Conservation (phyloP, 805 yeast species). For the Monosporozyma servazzii region DNA sequence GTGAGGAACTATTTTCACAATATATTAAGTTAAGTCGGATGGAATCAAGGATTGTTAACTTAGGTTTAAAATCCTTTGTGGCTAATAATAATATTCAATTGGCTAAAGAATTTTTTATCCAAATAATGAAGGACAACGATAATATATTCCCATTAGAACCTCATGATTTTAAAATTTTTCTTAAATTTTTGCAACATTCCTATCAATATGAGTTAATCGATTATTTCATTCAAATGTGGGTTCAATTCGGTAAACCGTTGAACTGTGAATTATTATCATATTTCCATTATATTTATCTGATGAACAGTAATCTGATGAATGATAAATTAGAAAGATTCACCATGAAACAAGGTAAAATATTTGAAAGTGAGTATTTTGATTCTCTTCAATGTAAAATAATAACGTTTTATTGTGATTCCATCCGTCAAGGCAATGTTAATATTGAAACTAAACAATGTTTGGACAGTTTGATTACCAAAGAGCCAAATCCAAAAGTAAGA, state of each 20-base stretch:
- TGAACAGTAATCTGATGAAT: conserved; percentile 7
- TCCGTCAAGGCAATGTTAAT: conserved; percentile 4
- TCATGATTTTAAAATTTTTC: conserved; percentile 13
- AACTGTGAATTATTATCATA: conserved; percentile 4
- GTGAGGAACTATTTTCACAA: conserved; percentile 22
- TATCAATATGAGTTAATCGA: conserved; percentile 16
- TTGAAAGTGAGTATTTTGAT: conserved; percentile 10
- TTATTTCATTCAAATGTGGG: conserved; percentile 19
- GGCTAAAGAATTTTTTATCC: conserved; percentile 26
- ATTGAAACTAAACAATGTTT: conserved; percentile 2
- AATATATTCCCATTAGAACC: conserved; percentile 22
- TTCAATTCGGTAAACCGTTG: background rate
- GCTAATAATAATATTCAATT: conserved; percentile 21
- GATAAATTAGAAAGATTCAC: conserved; percentile 9
- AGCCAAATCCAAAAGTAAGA: background rate
- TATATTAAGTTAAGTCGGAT: conserved; percentile 20
- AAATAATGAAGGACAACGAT: conserved; percentile 19
- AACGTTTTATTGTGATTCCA: conserved; percentile 10
- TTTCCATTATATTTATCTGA: conserved; percentile 17
- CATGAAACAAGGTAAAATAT: conserved; percentile 8
- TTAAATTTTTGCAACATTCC: conserved; percentile 11
- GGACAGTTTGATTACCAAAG: background rate
- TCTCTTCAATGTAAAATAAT: conserved; percentile 12
- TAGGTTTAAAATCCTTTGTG: conserved; percentile 24
- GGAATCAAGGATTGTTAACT: conserved; percentile 12